These are phyloP conservation scores for Pseudogymnoascus sp. DNA, from an alignment of 2,329 filamentous ascomycete genomes.

Conservation along the genomic window DNA sequence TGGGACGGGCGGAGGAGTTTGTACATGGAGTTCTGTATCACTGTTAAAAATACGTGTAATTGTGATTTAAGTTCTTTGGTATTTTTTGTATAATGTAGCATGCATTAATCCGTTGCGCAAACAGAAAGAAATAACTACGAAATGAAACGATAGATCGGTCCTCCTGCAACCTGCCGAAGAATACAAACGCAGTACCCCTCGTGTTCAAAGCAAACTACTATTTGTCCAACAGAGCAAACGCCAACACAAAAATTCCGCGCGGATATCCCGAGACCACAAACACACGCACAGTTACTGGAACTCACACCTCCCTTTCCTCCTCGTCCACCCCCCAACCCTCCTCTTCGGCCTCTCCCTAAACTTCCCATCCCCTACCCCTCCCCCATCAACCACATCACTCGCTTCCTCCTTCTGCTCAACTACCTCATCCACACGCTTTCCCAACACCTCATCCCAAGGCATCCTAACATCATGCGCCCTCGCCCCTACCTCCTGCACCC, in stretches of 20 bases:
- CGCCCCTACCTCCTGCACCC: neutral
- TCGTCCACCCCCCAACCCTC: neutral
- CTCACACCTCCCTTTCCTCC: neutral
- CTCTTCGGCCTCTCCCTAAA: neutral
- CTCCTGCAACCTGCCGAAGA: neutral
- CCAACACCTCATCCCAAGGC: neutral
- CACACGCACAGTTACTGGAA: neutral
- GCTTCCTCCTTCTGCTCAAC: neutral
- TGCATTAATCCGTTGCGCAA: neutral
- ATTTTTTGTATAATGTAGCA: neutral
- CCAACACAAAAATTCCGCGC: neutral
- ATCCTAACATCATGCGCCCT: neutral
- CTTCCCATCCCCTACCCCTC: neutral
- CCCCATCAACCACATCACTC: neutral
- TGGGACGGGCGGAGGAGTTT: neutral
- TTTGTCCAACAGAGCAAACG: neutral
- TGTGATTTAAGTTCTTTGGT: neutral
- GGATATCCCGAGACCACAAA: neutral
- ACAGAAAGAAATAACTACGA: neutral
- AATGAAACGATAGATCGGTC: neutral
- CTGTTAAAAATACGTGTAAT: neutral
- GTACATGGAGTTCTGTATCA: neutral
- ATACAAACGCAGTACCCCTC: neutral
- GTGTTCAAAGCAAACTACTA: neutral
- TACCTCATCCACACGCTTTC: neutral